Evolutionary conservation across 2,329 filamentous ascomycete genomes (phyloP).

Genomic region (Hypoxylon sp.): DNA sequence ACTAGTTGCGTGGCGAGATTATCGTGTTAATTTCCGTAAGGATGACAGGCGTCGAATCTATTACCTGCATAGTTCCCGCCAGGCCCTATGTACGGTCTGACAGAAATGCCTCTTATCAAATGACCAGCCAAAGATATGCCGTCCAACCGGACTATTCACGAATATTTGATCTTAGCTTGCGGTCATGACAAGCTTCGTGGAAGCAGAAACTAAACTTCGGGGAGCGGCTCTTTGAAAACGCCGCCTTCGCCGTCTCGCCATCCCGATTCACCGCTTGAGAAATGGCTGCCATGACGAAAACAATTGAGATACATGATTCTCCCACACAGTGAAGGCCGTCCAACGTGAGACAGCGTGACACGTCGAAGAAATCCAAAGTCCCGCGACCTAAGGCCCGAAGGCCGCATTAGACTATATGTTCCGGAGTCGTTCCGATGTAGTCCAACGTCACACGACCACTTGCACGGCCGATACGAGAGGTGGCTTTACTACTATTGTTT

Average conservation of each 20-base stretch:
- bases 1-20: constrained; percentile 20
- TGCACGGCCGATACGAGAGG: constrained; percentile 47
- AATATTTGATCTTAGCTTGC: constrained; percentile 24
- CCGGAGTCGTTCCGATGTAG: constrained; percentile 13
- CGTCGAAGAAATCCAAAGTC: constrained; percentile 20
- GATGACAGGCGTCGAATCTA: constrained; percentile 6
- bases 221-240: constrained; percentile 36
- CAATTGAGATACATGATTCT: constrained; percentile 11
- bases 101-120: constrained; percentile 9
- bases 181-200: constrained; percentile 36
- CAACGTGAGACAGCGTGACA: constrained; percentile 14
- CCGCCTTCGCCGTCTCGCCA: constrained; percentile 43
- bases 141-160: constrained; percentile 8
- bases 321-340: constrained; percentile 13
- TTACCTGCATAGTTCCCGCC: constrained; percentile 6
- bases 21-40: constrained; percentile 25
- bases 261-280: constrained; percentile 42
- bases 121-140: constrained; percentile 4
- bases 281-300: constrained; percentile 5
- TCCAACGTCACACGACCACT: constrained; percentile 42
- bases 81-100: constrained; percentile 12
- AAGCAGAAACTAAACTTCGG: constrained; percentile 31
- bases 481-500: constrained; percentile 26
- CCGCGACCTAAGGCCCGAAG: constrained; percentile 28
- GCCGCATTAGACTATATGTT: constrained; percentile 20